These are phyloP conservation scores for Hibiscus tridactylites DNA, from an alignment of 345 rosid genomes.

Conservation along the genomic window DNA sequence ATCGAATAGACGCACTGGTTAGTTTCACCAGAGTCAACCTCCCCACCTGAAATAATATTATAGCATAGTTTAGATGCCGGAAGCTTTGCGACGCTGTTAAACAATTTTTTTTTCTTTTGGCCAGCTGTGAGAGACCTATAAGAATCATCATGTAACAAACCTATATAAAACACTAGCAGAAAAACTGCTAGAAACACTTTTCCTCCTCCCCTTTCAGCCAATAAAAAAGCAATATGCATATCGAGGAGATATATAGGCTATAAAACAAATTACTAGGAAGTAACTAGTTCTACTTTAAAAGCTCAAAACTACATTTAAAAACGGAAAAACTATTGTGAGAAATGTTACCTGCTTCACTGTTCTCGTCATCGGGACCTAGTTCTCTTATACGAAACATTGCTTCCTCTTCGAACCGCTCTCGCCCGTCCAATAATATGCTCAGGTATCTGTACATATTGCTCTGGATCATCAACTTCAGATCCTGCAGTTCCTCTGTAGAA, in stretches of 20 bases:
- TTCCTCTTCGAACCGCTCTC: slow-evolving; percentile 98
- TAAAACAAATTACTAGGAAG: background rate
- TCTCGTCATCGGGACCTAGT: slow-evolving; percentile 33
- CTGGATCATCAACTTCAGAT: slow-evolving; percentile 92
- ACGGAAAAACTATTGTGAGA: background rate
- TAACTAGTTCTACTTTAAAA: background rate
- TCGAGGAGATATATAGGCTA: background rate
- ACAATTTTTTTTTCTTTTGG: background rate
- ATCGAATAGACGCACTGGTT: slow-evolving; percentile 58
- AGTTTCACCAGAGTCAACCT: slow-evolving; percentile 29
- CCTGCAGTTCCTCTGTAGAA: slow-evolving; percentile 66
- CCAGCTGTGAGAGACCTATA: background rate
- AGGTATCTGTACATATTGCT: slow-evolving; percentile 94
- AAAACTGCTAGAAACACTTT: background rate
- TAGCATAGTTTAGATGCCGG: background rate
- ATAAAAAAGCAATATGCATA: background rate
- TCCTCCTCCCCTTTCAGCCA: background rate
- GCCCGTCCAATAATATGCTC: slow-evolving; percentile 87
- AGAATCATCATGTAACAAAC: background rate
- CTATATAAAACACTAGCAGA: background rate
- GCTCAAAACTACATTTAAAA: background rate
- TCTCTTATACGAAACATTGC: slow-evolving; percentile 39
- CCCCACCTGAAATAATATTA: slow-evolving; percentile 40
- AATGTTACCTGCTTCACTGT: slow-evolving; percentile 40
- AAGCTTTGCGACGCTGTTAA: background rate